Evolutionary conservation across 225 moss, liverwort and hornwort genomes (phyloP), one percentile per base, ranked within the genome.

Genomic region (Takakia lepidozioides): DNA sequence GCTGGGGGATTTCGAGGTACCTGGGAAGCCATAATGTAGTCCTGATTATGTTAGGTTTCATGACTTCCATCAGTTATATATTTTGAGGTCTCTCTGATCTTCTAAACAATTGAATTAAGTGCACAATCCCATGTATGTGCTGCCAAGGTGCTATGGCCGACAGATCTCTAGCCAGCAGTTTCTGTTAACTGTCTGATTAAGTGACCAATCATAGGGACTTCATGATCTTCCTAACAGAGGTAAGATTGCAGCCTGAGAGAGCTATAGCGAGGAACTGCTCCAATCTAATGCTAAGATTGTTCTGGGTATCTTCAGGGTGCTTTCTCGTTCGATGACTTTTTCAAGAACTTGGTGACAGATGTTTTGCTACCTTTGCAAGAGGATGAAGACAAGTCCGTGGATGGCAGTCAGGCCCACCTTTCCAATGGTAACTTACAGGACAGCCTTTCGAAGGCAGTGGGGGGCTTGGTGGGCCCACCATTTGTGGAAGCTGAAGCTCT

Each of bases 321-420:
- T 14, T 93, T 93, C 49, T 86, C 86, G 11, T 93, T 93, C 38
- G 93, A 93, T 66, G 89, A 86, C 17, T 89, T 93, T 46, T 93
- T 81, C 59, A 86, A 84, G 55, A 86, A 43, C 48, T 56, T 93
- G 43, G 81, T 84, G 36, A 43, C 58, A 58, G 86, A 89, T 57
- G 78, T 76, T n/a, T 56, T 86, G 62, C 81, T 81, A 39, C 70
- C 74, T 1, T 55, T 66, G 15, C 70, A 67, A 28, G 86, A 79
- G 25, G 88, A 93, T 54, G 79, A 80, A 21, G 51, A 62, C 54
- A 64, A 62, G 35, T 72, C 76, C 50, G 69, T 76, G 38, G 74
- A 55, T 46, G 74, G 72, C 46, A 80, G 67, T 60, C 81, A 84
- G 58, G 41, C 54, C 47, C 62, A 73, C 63, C 68, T 73, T 30